Evolutionary conservation across 805 yeast species (phyloP).

Genomic region (Spathaspora passalidarum): DNA sequence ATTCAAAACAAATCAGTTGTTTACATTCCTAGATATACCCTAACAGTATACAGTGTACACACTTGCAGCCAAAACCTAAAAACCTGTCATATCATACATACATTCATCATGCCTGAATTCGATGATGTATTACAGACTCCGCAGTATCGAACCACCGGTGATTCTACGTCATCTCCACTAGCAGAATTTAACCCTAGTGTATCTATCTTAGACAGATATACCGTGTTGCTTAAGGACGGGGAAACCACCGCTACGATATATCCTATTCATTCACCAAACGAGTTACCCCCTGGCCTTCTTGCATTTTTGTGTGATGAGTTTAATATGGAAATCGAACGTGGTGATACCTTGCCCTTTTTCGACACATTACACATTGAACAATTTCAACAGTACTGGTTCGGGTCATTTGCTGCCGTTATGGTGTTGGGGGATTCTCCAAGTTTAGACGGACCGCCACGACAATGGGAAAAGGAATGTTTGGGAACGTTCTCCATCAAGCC

Average conservation of each 20-base stretch:
- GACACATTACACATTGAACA: conserved; percentile 74
- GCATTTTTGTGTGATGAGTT: conserved; percentile 87
- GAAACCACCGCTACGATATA: conserved; percentile 92
- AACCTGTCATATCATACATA: neutral
- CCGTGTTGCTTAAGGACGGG: conserved; percentile 79
- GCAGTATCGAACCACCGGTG: conserved; percentile 27
- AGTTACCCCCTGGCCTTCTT: conserved; percentile 73
- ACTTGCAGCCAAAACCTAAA: neutral
- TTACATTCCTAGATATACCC: conserved; percentile 25
- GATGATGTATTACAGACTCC: conserved; percentile 50
- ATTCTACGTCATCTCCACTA: conserved; percentile 22
- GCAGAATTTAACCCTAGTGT: conserved; percentile 31
- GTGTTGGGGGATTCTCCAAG: conserved; percentile 66
- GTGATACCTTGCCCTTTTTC: conserved; percentile 83
- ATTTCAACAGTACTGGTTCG: conserved; percentile 86
- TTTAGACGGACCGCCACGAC: conserved; percentile 46
- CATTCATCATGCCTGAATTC: conserved; percentile 51
- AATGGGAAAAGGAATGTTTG: conserved; percentile 91
- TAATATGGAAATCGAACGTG: conserved; percentile 87
- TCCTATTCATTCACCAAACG: conserved; percentile 67
- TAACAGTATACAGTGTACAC: conserved; percentile 33
- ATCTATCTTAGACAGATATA: conserved; percentile 31
- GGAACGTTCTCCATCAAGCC: conserved; percentile 87
- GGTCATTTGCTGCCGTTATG: conserved; percentile 75
- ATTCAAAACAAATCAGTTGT: neutral